Evolutionary conservation across 345 rosid species (phyloP), one percentile per base, ranked within the genome.

Genomic region (Hirschfeldia incana): DNA sequence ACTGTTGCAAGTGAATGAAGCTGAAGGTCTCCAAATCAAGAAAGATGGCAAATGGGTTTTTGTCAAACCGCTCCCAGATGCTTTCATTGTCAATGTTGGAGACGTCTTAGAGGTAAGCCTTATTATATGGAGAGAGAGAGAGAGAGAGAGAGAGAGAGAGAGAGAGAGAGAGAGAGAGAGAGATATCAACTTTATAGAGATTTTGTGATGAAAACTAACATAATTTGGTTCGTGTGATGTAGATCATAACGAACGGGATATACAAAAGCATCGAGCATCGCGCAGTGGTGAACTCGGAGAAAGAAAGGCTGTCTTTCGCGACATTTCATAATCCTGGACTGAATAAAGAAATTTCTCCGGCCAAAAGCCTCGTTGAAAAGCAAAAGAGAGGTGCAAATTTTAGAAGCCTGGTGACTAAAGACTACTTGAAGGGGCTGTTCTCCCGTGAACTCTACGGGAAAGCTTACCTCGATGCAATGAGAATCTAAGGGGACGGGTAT

Each of bases 1-100:
- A 60, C 85, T 90, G 21, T 71, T 86, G 70, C 89, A 87, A 39
- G 67, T 88, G 15, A 72, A 75, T 53, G 83, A 85, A 3, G 83
- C 85, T 15, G 74, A 84, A 5, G 91, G 92, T 11, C 92, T 90
- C 30, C 91, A 90, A 65, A 87, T 90, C 30, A 86, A 81, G 49
- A 85, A 78, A 70, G 85, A 85, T 39, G 86, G 81, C 1, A 60
- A 58, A 0, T 90, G 91, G 90, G 61, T 84, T 62, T 82, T 78
- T 3, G 83, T 90, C 0, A 83, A 86, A 51, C 91, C 92, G 13
- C 85, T 83, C 30, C 80, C 85, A 1, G 62, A 85, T 79, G 88
- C 91, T 51, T 86, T 90, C 55, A 62, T 87, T 10, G 75, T 90
- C 80, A 89, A 90, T 62, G 30, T 89, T n/a, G 92, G 90, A 4